phyloP scores from a whole-genome alignment of 345 rosid genomes.

The Stellera chamaejasme region DNA sequence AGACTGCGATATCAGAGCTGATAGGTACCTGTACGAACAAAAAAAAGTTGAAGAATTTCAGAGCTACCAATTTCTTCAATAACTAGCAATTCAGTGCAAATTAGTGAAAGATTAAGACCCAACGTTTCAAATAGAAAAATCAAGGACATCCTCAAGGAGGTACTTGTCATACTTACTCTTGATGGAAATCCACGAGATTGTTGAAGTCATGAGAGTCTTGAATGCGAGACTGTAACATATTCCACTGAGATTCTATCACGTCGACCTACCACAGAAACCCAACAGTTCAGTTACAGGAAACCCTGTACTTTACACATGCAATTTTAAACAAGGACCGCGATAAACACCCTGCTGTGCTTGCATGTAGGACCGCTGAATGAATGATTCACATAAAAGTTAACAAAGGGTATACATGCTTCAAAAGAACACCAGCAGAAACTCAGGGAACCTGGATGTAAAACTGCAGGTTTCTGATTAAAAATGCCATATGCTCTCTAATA shows the following conservation, averaged over 20 bases:
- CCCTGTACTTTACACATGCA: background rate
- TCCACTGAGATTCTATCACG: slow-evolving; percentile 99
- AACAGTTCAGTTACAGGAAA: background rate
- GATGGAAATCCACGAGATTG: slow-evolving; percentile 93
- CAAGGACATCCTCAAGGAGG: slow-evolving; percentile 3
- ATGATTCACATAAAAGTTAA: background rate
- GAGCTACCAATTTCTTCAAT: background rate
- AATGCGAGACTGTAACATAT: slow-evolving; percentile 76
- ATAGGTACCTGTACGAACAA: slow-evolving; percentile 61
- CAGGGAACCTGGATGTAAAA: slow-evolving; percentile 80
- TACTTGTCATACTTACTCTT: slow-evolving; percentile 52
- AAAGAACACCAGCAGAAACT: slow-evolving; percentile 4
- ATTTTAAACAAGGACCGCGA: too few species aligned
- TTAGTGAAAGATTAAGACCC: slow-evolving; percentile 1
- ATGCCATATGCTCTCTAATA: slow-evolving; percentile 96
- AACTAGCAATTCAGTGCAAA: slow-evolving; percentile 7
- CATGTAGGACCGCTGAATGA: too few species aligned
- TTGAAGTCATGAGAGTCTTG: slow-evolving; percentile 88
- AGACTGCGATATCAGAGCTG: slow-evolving; percentile 92
- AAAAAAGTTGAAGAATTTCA: background rate
- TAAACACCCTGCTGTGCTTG: too few species aligned
- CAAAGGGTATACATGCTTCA: background rate
- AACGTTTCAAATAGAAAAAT: background rate
- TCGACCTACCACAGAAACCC: slow-evolving; percentile 50
- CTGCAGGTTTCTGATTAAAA: slow-evolving; percentile 91